A percentile compares a stretch with the other conserved stretches of the same genome.
phyloP scores from a whole-genome alignment of 2,329 filamentous ascomycete species.

The Xylaria sp. region DNA sequence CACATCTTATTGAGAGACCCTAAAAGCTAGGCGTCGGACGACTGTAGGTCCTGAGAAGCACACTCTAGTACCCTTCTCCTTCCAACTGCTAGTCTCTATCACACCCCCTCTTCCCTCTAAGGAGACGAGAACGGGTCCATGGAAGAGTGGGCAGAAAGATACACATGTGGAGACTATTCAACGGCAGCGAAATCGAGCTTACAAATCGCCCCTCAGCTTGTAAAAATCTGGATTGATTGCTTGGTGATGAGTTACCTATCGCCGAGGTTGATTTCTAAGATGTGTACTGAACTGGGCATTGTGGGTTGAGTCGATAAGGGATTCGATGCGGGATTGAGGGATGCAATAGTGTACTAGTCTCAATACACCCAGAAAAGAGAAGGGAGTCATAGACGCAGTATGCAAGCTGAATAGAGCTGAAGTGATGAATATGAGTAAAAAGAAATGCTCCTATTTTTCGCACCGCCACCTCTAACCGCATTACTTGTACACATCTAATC shows the following conservation, averaged over 20 bases:
- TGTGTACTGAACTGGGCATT: too few relatives aligned
- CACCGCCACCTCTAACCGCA: neutral
- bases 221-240: neutral
- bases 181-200: neutral
- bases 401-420: neutral
- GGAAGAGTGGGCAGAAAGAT: neutral
- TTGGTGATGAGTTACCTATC: neutral
- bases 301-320: too few relatives aligned
- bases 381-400: too few relatives aligned
- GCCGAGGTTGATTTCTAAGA: too few relatives aligned
- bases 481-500: too few relatives aligned
- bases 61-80: neutral
- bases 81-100: neutral
- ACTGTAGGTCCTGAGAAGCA: neutral
- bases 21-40: neutral
- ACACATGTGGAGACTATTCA: neutral
- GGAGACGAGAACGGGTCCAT: too few relatives aligned
- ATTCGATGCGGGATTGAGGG: slow-evolving; percentile 6
- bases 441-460: neutral
- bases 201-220: neutral
- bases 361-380: too few relatives aligned
- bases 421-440: neutral
- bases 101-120: neutral
- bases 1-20: neutral
- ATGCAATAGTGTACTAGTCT: too few relatives aligned